A percentile compares a stretch with the other conserved stretches of the same genome.
phyloP scores from a whole-genome alignment of 257 asterid species.

The Solanum bukasovii region DNA sequence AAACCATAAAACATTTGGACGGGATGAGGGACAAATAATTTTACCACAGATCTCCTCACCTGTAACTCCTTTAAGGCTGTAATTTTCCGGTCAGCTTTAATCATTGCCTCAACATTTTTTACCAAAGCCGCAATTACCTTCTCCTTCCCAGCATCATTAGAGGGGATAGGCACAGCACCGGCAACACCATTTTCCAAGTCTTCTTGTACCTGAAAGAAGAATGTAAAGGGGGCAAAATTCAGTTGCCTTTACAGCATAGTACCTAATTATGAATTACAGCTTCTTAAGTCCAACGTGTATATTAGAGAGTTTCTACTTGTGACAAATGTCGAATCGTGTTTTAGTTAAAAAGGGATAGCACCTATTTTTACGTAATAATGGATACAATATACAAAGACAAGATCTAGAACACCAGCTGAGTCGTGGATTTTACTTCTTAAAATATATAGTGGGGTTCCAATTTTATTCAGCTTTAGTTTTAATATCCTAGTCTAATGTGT shows the following conservation, averaged over 20 bases:
- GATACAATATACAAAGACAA: neutral
- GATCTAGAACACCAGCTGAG: neutral
- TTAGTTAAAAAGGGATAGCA: neutral
- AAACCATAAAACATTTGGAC: neutral
- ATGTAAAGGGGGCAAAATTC: neutral
- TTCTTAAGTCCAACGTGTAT: neutral
- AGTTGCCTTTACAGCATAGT: neutral
- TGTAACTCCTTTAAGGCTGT: constrained; percentile 88
- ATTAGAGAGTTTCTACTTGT: neutral
- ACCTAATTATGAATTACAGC: neutral
- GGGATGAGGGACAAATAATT: neutral
- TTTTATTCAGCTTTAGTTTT: neutral
- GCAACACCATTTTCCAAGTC: constrained; percentile 58
- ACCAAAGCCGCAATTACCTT: constrained; percentile 73
- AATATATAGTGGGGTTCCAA: neutral
- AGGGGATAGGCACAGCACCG: constrained; percentile 74
- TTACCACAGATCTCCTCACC: constrained; percentile 22
- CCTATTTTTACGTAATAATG: neutral
- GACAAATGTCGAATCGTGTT: neutral
- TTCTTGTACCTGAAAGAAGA: constrained; percentile 48
- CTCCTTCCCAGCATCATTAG: constrained; percentile 52
- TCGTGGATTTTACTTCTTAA: neutral
- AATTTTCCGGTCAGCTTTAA: constrained; percentile 86
- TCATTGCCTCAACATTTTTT: constrained; percentile 82
- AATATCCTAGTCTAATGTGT: neutral